Evolutionary conservation across 352 stramenopile genomes (phyloP), one percentile per base, ranked within the genome.

Genomic region (Globisporangium barbulae): DNA sequence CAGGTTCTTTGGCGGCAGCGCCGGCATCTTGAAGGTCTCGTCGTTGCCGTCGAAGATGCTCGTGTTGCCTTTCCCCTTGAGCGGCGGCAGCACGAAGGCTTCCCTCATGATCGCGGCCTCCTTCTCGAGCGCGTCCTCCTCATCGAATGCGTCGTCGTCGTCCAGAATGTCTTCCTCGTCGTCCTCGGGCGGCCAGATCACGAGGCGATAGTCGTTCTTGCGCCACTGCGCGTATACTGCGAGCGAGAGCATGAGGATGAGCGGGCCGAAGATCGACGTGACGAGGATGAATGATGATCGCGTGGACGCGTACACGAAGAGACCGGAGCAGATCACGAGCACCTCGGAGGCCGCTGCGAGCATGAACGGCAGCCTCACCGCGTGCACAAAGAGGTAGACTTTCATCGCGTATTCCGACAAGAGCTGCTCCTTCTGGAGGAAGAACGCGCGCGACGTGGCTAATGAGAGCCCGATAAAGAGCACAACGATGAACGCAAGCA

Each of bases 191-290:
- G 83, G 83, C 83, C 85, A 93, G 44, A 94, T 74, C 19, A 96
- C 81, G 35, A 96, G 75, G 0, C 86, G 78, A 54, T 94, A 92
- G 63, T 96, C 85, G 45, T 94, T 96, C 54, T 87, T 86, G 13
- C 64, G 66, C 85, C 88, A 96, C 55, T 93, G 83, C 28, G 74
- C 72, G 49, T 90, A 84, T 35, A 96, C 83, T 0, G 81, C 82
- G 13, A 91, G 72, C 25, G 80, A 82, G 1, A 94, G 64, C 82
- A 91, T 92, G 47, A 93, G 66, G 30, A 94, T 82, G 3, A 96
- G 64, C 10, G 88, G 86, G 1, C 74, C 70, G 33, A 94, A 94
- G 55, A 94, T 68, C 1, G 81, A 92, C 1, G 79, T 84, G 13
- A 91, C 78, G 0, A 96, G 74, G 52, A 94, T 88, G 41, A 94